A percentile compares a stretch with the other conserved stretches of the same genome.
Conservation (phyloP, 2,329 filamentous ascomycete species). For the Alternaria alternata region DNA sequence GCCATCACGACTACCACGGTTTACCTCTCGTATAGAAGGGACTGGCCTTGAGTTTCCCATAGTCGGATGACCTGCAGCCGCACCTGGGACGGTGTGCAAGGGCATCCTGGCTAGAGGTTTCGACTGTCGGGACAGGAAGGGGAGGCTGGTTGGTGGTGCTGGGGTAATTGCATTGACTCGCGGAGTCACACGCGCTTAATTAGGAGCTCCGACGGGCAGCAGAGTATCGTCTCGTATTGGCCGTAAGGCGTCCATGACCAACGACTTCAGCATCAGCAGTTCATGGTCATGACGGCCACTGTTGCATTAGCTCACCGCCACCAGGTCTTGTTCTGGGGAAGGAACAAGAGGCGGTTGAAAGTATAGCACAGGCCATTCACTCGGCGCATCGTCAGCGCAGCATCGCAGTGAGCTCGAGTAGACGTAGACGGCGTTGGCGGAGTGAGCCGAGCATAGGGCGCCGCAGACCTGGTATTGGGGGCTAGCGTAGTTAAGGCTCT, state of each 20-base stretch:
- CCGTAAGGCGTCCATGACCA: neutral
- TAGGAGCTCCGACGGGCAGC: conserved; percentile 1
- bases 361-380: neutral
- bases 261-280: neutral
- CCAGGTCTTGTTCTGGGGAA: neutral
- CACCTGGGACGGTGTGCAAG: neutral
- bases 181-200: neutral
- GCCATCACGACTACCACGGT: neutral
- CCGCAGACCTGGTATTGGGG: neutral
- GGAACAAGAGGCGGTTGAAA: neutral
- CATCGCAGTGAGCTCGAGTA: neutral
- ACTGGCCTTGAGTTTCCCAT: neutral
- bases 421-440: neutral
- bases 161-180: conserved; percentile 1
- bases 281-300: neutral
- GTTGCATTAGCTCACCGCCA: neutral
- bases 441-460: neutral
- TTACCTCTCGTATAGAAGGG: neutral
- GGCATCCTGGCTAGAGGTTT: neutral
- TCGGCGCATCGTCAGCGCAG: neutral
- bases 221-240: neutral
- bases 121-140: neutral
- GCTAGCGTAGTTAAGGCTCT: neutral
- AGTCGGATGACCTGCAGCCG: neutral
- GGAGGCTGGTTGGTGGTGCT: conserved; percentile 1